Evolutionary conservation across 495 filamentous ascomycete genomes (phyloP), one percentile per base, ranked within the genome.

Genomic region (Staphylotrichum longicolle): DNA sequence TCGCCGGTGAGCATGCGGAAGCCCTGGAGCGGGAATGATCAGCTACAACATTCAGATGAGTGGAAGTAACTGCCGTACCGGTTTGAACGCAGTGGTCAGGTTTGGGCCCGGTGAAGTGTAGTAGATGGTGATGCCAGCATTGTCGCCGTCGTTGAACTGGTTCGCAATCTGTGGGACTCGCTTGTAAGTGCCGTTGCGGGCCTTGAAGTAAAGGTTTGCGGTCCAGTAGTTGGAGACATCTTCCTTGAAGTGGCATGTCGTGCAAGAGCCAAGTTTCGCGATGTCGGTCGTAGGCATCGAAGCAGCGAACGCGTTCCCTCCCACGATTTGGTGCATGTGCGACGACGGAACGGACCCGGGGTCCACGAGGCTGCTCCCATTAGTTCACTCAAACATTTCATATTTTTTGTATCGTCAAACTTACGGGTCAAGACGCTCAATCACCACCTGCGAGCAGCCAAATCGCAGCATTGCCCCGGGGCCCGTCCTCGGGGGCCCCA

Each of bases 161-260:
- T 78, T 77, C 33, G 68, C 68, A 15, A 73, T 70, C 44, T 72
- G 68, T 5, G 74, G 74, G 42, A 76, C 72, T n/a, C 72, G 74
- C 52, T 65, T 66, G 56, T 73, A 74, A 8, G 60, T 72, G 32
- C 71, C 73, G 54, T 75, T 75, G 1, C 65, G 65, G 4, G 73
- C 70, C 8, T 63, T 66, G 62, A 72, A 75, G 53, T 69, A 74
- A 47, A 74, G 54, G 11, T 68, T 63, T 0, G 72, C 70, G 0
- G 72, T 74, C 72, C 70, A 75, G 58, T 75, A 75, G 63, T 79
- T 79, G 44, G 72, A 74, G 45, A 76, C 69, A 48, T 76, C 73
- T 39, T 76, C 73, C 30, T 63, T 64, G 37, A 76, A 42, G 12
- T 54, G 37, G 39, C 52, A 54, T 4, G 52, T 42, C 2, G 52